Conservation (phyloP, 371 early-diverging fungal species). For the Parasitella parasitica region DNA sequence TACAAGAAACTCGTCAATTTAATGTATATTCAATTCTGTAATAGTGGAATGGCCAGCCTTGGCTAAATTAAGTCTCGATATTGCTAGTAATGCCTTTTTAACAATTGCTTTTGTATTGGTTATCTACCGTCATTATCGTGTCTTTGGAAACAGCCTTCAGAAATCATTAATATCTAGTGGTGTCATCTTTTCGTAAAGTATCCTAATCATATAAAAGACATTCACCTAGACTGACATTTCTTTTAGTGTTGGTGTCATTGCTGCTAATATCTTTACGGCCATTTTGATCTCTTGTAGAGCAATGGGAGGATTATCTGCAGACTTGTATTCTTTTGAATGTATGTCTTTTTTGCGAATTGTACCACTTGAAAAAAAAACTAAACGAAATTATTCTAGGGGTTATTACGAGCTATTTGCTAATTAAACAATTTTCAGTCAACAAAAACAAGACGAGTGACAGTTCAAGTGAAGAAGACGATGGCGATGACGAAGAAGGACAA, state of each 20-base stretch:
- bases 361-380: not conserved
- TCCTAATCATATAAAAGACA: not conserved
- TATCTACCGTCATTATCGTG: slow-evolving; percentile 37
- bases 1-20: no score
- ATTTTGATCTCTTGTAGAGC: slow-evolving; percentile 37
- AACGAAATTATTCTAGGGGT: slow-evolving; percentile 31
- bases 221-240: not conserved
- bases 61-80: slow-evolving; percentile 44
- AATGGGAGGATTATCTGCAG: slow-evolving; percentile 40
- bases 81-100: slow-evolving; percentile 41
- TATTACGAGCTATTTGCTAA: slow-evolving; percentile 38
- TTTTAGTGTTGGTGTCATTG: slow-evolving; percentile 42
- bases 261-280: slow-evolving; percentile 35
- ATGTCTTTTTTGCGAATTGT: not conserved
- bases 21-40: not conserved
- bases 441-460: not conserved
- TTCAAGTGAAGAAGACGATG: not conserved
- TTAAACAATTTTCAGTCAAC: slow-evolving; percentile 36
- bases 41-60: slow-evolving; percentile 51
- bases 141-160: slow-evolving; percentile 35
- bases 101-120: slow-evolving; percentile 41
- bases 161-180: slow-evolving; percentile 40
- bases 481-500: not conserved
- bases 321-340: slow-evolving; percentile 49
- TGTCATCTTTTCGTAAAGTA: slow-evolving; percentile 41